Conservation (phyloP, 331 rosid species). For the Arachis monticola region DNA sequence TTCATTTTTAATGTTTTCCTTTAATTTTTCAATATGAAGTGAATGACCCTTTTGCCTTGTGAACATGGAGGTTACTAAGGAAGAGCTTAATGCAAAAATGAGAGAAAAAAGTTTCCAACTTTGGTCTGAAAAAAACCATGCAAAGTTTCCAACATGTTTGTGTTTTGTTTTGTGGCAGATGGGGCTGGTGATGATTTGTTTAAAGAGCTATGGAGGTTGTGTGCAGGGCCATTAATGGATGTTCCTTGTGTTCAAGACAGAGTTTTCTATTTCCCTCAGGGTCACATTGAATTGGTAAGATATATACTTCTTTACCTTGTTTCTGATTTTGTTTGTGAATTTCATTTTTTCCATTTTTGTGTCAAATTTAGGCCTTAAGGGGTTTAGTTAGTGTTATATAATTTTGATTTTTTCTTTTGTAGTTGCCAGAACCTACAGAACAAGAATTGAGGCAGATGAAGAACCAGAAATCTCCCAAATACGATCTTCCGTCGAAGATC, state of each 20-base stretch:
- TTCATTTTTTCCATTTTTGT: conserved; percentile 28
- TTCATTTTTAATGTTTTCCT: background rate
- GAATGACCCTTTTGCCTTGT: conserved; percentile 21
- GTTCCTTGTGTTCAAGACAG: conserved; percentile 64
- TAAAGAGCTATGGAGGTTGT: conserved; percentile 74
- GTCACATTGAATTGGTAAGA: conserved; percentile 62
- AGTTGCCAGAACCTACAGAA: conserved; percentile 83
- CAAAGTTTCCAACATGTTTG: too few relatives aligned
- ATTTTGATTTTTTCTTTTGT: background rate
- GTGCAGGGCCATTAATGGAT: conserved; percentile 92
- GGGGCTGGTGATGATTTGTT: conserved; percentile 42
- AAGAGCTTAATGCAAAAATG: too few relatives aligned
- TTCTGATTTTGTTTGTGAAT: background rate
- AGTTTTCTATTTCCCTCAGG: conserved; percentile 90
- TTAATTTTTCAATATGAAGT: background rate
- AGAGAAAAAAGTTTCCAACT: too few relatives aligned
- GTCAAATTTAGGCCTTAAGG: conserved; percentile 15
- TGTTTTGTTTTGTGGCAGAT: too few relatives aligned
- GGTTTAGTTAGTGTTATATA: background rate
- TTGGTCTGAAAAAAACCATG: too few relatives aligned
- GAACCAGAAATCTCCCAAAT: conserved; percentile 65
- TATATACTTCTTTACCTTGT: background rate
- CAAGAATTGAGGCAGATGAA: conserved; percentile 54
- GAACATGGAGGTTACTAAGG: too few relatives aligned
- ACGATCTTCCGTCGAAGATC: conserved; percentile 76